Evolutionary conservation across 1,284 basidiomycete species (phyloP).

Genomic region (Cerrena zonata): DNA sequence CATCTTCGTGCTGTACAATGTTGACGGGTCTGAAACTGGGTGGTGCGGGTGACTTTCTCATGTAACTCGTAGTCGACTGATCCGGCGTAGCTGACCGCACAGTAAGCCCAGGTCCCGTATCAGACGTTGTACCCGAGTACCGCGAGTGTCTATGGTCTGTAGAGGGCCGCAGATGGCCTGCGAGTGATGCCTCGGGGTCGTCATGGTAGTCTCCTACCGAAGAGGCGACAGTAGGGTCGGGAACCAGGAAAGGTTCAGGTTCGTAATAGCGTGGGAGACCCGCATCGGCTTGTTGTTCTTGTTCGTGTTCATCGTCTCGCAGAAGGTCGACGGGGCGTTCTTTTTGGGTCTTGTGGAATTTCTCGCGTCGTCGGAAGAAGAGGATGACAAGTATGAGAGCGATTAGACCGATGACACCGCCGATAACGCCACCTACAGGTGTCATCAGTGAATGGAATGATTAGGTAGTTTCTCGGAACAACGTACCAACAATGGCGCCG

Average conservation of each 20-base stretch:
- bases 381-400: slow-evolving; percentile 40
- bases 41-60: slow-evolving; percentile 42
- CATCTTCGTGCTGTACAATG: slow-evolving; percentile 77
- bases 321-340: slow-evolving; percentile 61
- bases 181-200: slow-evolving; percentile 15
- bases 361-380: slow-evolving; percentile 49
- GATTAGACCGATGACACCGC: slow-evolving; percentile 47
- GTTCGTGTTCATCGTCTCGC: slow-evolving; percentile 50
- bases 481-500: slow-evolving; percentile 57
- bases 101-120: not conserved
- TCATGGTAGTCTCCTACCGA: slow-evolving; percentile 22
- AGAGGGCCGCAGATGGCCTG: slow-evolving; percentile 14
- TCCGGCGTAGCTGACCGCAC: slow-evolving; percentile 13
- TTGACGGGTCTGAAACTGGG: slow-evolving; percentile 62
- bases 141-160: slow-evolving; percentile 19
- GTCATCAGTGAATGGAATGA: not conserved
- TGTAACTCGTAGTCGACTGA: slow-evolving; percentile 23
- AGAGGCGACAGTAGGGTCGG: slow-evolving; percentile 47
- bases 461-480: not conserved
- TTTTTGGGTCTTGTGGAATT: slow-evolving; percentile 33
- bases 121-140: slow-evolving; percentile 17
- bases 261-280: slow-evolving; percentile 61
- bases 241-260: slow-evolving; percentile 68
- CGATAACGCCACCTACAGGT: slow-evolving; percentile 54
- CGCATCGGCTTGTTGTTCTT: slow-evolving; percentile 23